phyloP scores from a whole-genome alignment of 2,329 filamentous ascomycete species.

The Trichophyton rubrum region DNA sequence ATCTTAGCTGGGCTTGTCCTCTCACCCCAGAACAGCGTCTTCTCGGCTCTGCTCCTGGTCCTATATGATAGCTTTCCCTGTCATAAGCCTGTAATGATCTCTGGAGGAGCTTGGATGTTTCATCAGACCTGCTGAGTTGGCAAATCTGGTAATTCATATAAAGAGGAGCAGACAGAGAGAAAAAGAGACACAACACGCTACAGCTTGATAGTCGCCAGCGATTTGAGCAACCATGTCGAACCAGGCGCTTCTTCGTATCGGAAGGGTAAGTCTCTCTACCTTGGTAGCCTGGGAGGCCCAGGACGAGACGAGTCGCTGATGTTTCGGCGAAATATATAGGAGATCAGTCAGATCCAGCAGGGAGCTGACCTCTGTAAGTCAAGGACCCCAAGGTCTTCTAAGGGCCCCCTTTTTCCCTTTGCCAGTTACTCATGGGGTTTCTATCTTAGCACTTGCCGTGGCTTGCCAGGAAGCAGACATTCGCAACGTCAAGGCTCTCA shows the following conservation, averaged over 20 bases:
- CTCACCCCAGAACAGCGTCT: neutral
- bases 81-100: neutral
- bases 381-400: neutral
- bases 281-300: neutral
- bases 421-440: slow-evolving; percentile 7
- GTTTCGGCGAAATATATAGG: slow-evolving; percentile 39
- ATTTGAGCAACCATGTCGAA: slow-evolving; percentile 50
- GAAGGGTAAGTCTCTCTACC: slow-evolving; percentile 47
- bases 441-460: slow-evolving; percentile 61
- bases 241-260: slow-evolving; percentile 78
- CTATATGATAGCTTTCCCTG: neutral
- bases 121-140: neutral
- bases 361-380: slow-evolving; percentile 70
- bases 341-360: slow-evolving; percentile 74
- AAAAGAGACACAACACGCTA: neutral
- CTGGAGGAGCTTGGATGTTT: neutral
- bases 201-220: neutral
- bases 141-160: neutral
- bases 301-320: slow-evolving; percentile 11
- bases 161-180: neutral
- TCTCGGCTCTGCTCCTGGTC: neutral
- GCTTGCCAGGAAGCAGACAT: slow-evolving; percentile 81
- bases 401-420: neutral
- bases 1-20: neutral
- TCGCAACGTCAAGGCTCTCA: slow-evolving; percentile 71